These are phyloP conservation scores for Lyophyllum semitale DNA, from an alignment of 768 basidiomycete genomes.

Conservation along the genomic window DNA sequence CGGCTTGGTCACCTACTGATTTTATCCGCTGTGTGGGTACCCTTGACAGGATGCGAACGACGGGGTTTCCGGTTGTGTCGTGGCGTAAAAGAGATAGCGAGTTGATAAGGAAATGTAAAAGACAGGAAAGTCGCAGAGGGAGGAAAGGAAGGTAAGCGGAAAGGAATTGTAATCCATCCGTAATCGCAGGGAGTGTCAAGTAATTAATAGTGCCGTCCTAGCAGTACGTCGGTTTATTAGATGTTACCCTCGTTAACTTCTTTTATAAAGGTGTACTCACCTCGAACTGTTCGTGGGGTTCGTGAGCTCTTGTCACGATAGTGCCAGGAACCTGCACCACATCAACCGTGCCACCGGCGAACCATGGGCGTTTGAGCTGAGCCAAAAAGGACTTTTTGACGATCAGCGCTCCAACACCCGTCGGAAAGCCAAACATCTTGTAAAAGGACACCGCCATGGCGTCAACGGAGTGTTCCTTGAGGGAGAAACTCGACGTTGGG, in stretches of 20 bases:
- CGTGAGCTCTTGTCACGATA: constrained; percentile 59
- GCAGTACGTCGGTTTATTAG: neutral
- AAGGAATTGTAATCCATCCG: constrained; percentile 75
- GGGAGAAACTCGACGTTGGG: constrained; percentile 67
- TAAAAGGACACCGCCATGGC: constrained; percentile 86
- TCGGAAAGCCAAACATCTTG: constrained; percentile 90
- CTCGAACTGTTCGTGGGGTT: constrained; percentile 77
- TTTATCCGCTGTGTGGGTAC: constrained; percentile 53
- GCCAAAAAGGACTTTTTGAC: constrained; percentile 70
- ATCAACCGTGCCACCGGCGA: constrained; percentile 81
- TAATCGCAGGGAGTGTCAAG: constrained; percentile 73
- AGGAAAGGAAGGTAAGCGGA: constrained; percentile 80
- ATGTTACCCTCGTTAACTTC: neutral
- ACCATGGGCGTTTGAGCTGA: constrained; percentile 74
- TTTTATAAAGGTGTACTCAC: constrained; percentile 41
- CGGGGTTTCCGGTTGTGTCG: constrained; percentile 56
- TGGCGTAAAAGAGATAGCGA: constrained; percentile 63
- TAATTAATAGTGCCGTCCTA: constrained; percentile 90
- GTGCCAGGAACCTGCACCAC: constrained; percentile 81
- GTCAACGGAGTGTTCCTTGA: constrained; percentile 69
- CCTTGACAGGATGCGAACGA: constrained; percentile 70
- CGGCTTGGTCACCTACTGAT: constrained; percentile 66
- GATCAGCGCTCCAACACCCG: constrained; percentile 79
- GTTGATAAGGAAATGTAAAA: constrained; percentile 60
- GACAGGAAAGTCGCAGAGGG: constrained; percentile 70